Evolutionary conservation across 352 stramenopile genomes (phyloP), one percentile per base, ranked within the genome.

Genomic region (Stramenopiles sp.): DNA sequence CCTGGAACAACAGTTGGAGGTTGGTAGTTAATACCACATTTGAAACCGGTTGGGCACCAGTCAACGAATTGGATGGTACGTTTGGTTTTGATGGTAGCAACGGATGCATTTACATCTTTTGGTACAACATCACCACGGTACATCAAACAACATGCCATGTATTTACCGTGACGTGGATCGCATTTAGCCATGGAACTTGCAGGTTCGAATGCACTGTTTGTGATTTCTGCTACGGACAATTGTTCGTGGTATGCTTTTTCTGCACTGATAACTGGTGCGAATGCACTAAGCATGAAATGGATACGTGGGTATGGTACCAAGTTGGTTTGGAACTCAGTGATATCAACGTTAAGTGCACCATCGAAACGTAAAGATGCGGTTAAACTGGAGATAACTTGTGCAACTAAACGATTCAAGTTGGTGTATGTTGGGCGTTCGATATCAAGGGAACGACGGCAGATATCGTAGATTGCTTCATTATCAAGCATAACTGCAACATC

Each of bases 311-410:
- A 99, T 32, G 95, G 95, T 79, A 99, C 95, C 84, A 99, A 85
- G 89, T 98, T 99, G 78, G 94, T 98, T 87, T 98, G 93, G 90
- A 99, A 98, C 87, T 98, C 94, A n/a, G 92, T 98, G 78, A 98
- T 88, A 91, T 99, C 95, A 74, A 98, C 93, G 85, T 99, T 99
- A 30, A 99, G 86, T 33, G 93, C 89, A 81, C 95, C 95, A 82
- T 98, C 93, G 86, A 99, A 99, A 83, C 96, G 94, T 33, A 99
- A 95, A 6, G 92, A 98, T 0, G 94, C 96, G n/a, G 96, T 99
- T 77, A 98, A 84, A n/a, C 96, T 97, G 32, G 92, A 98, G 80
- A 98, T 91, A 13, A 98, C 87, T 78, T 97, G 90, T 20, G 95
- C n/a, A n/a, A n/a, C n/a, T n/a, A n/a, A n/a, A n/a, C n/a, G n/a